Percentiles rank a stretch among this genome's conserved stretches.
These are phyloP conservation scores for Trichoderma virens DNA, from an alignment of 495 filamentous ascomycete genomes.

Conservation along the genomic window DNA sequence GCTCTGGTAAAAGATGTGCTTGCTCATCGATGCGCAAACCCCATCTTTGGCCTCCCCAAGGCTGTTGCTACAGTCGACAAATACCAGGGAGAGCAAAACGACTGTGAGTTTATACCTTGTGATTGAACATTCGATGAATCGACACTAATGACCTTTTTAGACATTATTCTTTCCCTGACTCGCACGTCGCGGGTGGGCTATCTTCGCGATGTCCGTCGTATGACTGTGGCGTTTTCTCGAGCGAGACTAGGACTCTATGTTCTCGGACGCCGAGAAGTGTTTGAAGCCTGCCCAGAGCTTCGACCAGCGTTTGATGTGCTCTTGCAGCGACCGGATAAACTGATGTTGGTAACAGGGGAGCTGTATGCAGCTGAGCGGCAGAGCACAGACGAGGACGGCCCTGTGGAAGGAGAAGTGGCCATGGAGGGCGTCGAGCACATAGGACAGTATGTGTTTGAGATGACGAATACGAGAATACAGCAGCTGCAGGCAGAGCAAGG, in stretches of 20 bases:
- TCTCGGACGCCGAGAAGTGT: conserved; percentile 81
- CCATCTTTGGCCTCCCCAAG: conserved; percentile 83
- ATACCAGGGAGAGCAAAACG: conserved; percentile 98
- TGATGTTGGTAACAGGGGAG: conserved; percentile 75
- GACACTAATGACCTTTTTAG: conserved; percentile 36
- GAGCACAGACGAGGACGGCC: conserved; percentile 48
- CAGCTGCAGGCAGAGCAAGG: conserved; percentile 34
- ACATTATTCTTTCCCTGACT: conserved; percentile 86
- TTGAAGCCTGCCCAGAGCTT: conserved; percentile 82
- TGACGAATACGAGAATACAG: conserved; percentile 76
- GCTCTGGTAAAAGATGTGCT: conserved; percentile 88
- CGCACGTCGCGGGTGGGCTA: conserved; percentile 88
- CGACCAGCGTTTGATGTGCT: conserved; percentile 72
- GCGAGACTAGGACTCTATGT: conserved; percentile 90
- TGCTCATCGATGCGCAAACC: conserved; percentile 71
- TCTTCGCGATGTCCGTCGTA: conserved; percentile 82
- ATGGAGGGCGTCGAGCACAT: conserved; percentile 94
- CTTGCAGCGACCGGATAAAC: conserved; percentile 66
- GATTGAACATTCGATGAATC: neutral
- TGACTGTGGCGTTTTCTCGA: conserved; percentile 94
- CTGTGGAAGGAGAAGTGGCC: conserved; percentile 41
- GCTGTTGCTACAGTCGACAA: conserved; percentile 94
- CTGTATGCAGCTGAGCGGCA: conserved; percentile 66
- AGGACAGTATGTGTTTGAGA: conserved; percentile 95
- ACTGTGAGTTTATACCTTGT: conserved; percentile 57